Evolutionary conservation across 345 rosid species (phyloP), one percentile per base, ranked within the genome.

Genomic region (Populus simonii): DNA sequence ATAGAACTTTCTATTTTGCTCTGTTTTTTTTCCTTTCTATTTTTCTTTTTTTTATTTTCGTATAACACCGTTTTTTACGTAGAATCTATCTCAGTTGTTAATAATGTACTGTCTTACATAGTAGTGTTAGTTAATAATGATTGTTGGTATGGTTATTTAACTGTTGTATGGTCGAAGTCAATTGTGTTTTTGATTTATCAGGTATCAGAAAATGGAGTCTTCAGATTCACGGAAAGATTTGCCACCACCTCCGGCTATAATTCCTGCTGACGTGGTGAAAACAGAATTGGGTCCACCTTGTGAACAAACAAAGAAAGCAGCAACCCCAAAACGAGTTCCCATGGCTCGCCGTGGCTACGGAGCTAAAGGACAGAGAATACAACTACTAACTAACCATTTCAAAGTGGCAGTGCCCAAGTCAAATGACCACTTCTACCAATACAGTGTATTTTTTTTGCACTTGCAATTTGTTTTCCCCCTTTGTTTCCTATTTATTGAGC

Each of bases 381-480:
- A 29, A 13, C 76, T 84, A 2, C 74, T 77, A 2, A 57, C 84
- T 0, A 84, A 78, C 72, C 84, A 83, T 43, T 84, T 80, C 73
- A 61, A 78, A 77, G 86, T 77, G 31, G 13, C 27, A 9, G 67
- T 80, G 7, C 29, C 59, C 18, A 61, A 22, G 25, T 33, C 73
- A 4, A 76, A 80, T 66, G 83, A 70, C 10, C 18, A 61, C 36
- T 83, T 70, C 27, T 80, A 41, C 81, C 86, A 83, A 4, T 80
- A 83, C 41, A 76, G 71, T 72, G 84, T 80, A 77, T 8, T 27
- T 23, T 31, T 38, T 13, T 43, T 51, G 17, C 47, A 38, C 13
- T 55, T 16, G 23, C 70, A 13, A 47, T 47, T 47, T 47, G 18
- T 47, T 47, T 5, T 33, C 3, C 25, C 22, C 31, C 41, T 47